These are phyloP conservation scores for Clitocybe nebularis DNA, from an alignment of 1,284 basidiomycete species.

Conservation along the genomic window DNA sequence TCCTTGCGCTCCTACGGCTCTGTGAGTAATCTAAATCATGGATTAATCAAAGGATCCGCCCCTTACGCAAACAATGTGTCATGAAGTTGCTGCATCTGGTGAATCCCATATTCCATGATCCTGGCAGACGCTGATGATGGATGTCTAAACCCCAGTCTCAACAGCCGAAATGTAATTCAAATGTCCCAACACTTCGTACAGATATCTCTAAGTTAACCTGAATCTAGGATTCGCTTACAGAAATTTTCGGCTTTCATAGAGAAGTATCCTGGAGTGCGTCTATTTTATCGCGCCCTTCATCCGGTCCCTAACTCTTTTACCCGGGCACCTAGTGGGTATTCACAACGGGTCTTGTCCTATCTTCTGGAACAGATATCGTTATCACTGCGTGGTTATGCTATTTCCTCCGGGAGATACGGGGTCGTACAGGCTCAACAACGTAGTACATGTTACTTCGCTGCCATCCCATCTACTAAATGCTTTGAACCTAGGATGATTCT, in stretches of 20 bases:
- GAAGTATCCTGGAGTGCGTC: constrained; percentile 20
- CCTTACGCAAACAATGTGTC: constrained; percentile 9
- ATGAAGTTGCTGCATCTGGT: constrained; percentile 23
- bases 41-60: not conserved
- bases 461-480: not conserved
- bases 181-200: constrained; percentile 1
- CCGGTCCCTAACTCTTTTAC: not conserved
- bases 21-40: constrained; percentile 25
- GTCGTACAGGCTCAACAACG: constrained; percentile 16
- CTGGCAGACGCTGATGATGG: not conserved
- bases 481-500: constrained; percentile 43
- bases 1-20: constrained; percentile 28
- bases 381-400: constrained; percentile 43
- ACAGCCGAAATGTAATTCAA: constrained; percentile 29
- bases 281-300: not conserved
- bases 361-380: constrained; percentile 43
- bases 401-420: constrained; percentile 35
- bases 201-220: constrained; percentile 1
- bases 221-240: constrained; percentile 24
- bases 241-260: constrained; percentile 23
- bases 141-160: constrained; percentile 25
- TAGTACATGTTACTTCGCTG: constrained; percentile 12
- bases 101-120: not conserved
- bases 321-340: constrained; percentile 39
- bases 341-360: constrained; percentile 46